Evolutionary conservation across 345 rosid species (phyloP).

Genomic region (Eucalyptus paniculata): DNA sequence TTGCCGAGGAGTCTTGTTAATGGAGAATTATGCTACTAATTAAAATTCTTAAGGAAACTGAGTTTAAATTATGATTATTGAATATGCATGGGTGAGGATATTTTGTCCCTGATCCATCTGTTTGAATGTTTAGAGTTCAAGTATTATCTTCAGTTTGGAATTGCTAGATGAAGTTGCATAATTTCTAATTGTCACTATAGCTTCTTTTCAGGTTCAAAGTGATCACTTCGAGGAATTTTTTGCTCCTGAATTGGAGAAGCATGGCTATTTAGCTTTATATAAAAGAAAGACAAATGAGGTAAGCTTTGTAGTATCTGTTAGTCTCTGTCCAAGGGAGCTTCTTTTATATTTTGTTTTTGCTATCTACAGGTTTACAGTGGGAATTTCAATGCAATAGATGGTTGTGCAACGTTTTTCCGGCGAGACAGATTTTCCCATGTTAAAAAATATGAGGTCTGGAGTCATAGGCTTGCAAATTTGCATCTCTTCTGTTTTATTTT

Average conservation of each 20-base stretch:
- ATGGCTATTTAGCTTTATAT: slow-evolving; percentile 83
- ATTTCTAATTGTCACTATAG: background rate
- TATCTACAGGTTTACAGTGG: slow-evolving; percentile 27
- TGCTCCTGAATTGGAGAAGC: slow-evolving; percentile 94
- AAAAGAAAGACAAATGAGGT: slow-evolving; percentile 50
- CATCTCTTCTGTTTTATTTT: background rate
- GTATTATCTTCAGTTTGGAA: background rate
- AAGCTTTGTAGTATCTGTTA: background rate
- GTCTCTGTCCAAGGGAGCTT: background rate
- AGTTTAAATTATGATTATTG: background rate
- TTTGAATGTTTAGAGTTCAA: background rate
- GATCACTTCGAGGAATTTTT: slow-evolving; percentile 93
- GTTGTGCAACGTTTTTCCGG: slow-evolving; percentile 50
- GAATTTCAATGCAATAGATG: slow-evolving; percentile 16
- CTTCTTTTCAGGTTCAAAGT: slow-evolving; percentile 68
- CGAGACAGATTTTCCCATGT: slow-evolving; percentile 34
- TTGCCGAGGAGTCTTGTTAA: background rate
- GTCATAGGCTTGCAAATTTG: background rate
- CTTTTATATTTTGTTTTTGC: background rate
- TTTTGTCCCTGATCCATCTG: background rate
- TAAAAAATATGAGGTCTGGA: slow-evolving; percentile 41
- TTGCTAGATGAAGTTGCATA: background rate
- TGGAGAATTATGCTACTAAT: background rate
- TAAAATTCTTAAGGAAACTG: background rate
- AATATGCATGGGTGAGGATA: background rate